phyloP scores from a whole-genome alignment of 345 rosid species.

The Eucalyptus erythrocorys region DNA sequence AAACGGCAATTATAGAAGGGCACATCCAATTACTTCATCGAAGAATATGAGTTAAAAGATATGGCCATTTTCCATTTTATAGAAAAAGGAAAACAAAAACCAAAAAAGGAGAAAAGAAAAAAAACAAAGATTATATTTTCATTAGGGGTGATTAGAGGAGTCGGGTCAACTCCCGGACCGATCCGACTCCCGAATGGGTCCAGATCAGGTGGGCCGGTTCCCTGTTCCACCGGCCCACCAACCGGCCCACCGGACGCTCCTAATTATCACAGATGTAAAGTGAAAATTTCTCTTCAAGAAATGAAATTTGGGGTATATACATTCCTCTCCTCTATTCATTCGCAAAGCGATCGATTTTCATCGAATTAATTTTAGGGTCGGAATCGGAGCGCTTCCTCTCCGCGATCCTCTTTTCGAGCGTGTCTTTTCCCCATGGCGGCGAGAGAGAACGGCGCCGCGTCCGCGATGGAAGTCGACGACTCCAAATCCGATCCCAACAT shows the following conservation, averaged over 20 bases:
- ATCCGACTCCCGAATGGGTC: neutral
- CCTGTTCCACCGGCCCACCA: neutral
- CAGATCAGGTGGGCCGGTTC: neutral
- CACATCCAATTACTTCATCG: no score
- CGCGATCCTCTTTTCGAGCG: neutral
- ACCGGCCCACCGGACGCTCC: neutral
- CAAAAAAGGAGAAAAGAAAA: neutral
- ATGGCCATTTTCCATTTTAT: neutral
- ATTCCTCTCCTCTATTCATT: neutral
- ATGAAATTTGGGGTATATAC: neutral
- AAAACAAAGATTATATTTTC: no score
- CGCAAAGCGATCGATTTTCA: neutral
- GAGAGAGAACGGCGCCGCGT: neutral
- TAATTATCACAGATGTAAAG: neutral
- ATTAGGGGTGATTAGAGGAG: no score
- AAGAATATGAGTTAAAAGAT: no score
- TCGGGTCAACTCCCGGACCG: neutral
- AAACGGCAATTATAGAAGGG: fast-evolving
- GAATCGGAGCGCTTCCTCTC: neutral
- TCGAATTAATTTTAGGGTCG: neutral
- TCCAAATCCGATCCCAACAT: slow-evolving; percentile 49
- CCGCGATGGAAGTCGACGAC: slow-evolving; percentile 75
- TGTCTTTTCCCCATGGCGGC: neutral
- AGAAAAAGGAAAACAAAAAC: neutral
- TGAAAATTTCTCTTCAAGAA: neutral